Conservation (phyloP, 2,329 filamentous ascomycete species). For the Ophiocordyceps sinensis region DNA sequence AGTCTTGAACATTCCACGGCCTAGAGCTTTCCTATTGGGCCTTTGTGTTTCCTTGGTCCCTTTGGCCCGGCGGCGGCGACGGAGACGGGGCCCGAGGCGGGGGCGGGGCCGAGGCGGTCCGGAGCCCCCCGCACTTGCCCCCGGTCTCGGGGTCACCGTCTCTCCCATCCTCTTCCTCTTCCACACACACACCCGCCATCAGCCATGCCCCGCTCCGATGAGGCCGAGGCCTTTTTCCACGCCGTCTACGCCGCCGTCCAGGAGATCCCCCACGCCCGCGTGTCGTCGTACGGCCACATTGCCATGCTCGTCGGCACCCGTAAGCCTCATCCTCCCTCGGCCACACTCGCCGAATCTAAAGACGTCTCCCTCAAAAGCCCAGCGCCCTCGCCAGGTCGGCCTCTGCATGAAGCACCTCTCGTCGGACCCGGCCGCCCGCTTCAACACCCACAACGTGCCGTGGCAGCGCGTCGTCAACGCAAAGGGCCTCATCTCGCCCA, state of each 20-base stretch:
- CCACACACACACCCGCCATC: not conserved
- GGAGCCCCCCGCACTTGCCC: too few relatives aligned
- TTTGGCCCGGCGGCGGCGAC: too few relatives aligned
- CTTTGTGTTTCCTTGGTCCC: too few relatives aligned
- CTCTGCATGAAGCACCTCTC: conserved; percentile 81
- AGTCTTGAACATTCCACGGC: too few relatives aligned
- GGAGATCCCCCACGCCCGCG: conserved; percentile 68
- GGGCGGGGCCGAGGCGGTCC: too few relatives aligned
- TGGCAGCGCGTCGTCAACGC: conserved; percentile 92
- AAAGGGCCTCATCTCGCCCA: conserved; percentile 72
- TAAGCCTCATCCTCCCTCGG: conserved; percentile 23
- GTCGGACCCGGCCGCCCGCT: conserved; percentile 32
- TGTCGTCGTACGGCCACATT: conserved; percentile 80
- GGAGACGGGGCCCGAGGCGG: too few relatives aligned
- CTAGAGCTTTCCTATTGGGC: too few relatives aligned
- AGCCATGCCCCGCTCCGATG: conserved; percentile 55
- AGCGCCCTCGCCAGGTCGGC: conserved; percentile 72
- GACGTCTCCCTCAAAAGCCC: conserved; percentile 28
- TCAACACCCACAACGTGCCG: conserved; percentile 67
- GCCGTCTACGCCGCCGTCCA: conserved; percentile 74
- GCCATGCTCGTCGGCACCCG: conserved; percentile 58
- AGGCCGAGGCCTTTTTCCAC: conserved; percentile 59
- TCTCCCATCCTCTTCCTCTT: not conserved
- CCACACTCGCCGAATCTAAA: not conserved
- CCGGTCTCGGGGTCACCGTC: too few relatives aligned